Percentiles rank a stretch among this genome's conserved stretches.
Evolutionary conservation across 805 yeast species (phyloP).

Genomic region (Grigorovia yakushimaensis): DNA sequence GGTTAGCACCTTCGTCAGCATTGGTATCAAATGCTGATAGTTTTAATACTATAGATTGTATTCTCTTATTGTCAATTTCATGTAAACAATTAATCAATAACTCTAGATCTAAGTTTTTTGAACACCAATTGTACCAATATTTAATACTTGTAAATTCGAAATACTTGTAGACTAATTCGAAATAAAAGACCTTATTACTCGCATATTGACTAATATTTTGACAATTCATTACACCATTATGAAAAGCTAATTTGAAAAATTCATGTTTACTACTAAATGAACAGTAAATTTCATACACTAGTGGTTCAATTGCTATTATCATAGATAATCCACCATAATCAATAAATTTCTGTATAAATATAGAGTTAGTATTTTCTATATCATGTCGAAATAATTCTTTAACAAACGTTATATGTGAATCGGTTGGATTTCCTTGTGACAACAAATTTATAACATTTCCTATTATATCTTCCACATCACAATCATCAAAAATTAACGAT

Average conservation of each 20-base stretch:
- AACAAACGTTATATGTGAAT: background rate
- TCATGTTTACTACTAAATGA: background rate
- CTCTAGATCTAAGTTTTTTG: constrained; percentile 9
- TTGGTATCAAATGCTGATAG: constrained; percentile 10
- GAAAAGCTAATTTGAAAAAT: constrained; percentile 8
- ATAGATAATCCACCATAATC: constrained; percentile 20
- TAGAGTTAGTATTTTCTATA: constrained; percentile 13
- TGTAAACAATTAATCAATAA: constrained; percentile 6
- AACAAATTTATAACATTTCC: background rate
- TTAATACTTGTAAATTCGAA: constrained; percentile 14
- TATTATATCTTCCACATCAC: constrained; percentile 4
- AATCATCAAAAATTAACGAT: constrained; percentile 5
- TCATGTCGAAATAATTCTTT: constrained; percentile 7
- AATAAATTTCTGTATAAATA: constrained; percentile 14
- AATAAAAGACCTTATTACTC: constrained; percentile 8
- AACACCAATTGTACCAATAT: constrained; percentile 25
- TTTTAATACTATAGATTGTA: constrained; percentile 20
- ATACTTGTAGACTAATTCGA: constrained; percentile 16
- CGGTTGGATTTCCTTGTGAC: background rate
- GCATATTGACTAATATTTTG: constrained; percentile 8
- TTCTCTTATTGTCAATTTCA: constrained; percentile 8
- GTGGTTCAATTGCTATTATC: constrained; percentile 5
- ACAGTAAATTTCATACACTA: constrained; percentile 2
- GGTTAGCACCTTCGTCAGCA: constrained; percentile 2
- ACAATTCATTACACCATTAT: constrained; percentile 20